Percentiles rank a stretch among this genome's conserved stretches.
Evolutionary conservation across 345 rosid species (phyloP).

Genomic region (Mangifera indica): DNA sequence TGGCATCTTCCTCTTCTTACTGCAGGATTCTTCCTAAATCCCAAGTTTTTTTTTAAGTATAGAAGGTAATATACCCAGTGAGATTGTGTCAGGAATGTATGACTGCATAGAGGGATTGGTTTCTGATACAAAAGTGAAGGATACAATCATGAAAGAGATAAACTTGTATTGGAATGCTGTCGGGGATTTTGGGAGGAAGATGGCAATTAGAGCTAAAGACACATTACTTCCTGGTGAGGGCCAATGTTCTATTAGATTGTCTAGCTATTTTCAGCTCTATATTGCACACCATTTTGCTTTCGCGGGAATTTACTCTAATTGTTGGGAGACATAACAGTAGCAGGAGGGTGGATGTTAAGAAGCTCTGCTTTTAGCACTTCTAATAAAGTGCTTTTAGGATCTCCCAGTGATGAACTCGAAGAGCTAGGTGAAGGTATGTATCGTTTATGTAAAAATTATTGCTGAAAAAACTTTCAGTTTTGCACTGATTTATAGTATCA

Average conservation of each 20-base stretch:
- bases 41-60: constrained; percentile 78
- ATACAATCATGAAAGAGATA: constrained; percentile 66
- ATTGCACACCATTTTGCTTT: not conserved
- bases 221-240: constrained; percentile 68
- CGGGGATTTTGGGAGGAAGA: constrained; percentile 88
- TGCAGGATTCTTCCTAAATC: constrained; percentile 94
- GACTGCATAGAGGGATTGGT: constrained; percentile 90
- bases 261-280: constrained; percentile 15
- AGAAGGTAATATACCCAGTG: constrained; percentile 60
- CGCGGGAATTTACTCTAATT: not conserved
- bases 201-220: constrained; percentile 84
- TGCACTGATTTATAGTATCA: no score
- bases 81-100: constrained; percentile 62
- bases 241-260: constrained; percentile 15
- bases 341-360: not conserved
- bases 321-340: not conserved
- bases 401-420: no score
- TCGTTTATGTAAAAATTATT: no score
- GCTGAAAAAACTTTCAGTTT: no score
- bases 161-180: constrained; percentile 64
- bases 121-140: constrained; percentile 65
- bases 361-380: not conserved
- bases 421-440: no score
- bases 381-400: no score
- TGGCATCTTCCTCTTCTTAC: constrained; percentile 73